Base-by-base conservation (phyloP, 1,139 yeast species). In the Saccharomycopsis hybrid region DNA sequence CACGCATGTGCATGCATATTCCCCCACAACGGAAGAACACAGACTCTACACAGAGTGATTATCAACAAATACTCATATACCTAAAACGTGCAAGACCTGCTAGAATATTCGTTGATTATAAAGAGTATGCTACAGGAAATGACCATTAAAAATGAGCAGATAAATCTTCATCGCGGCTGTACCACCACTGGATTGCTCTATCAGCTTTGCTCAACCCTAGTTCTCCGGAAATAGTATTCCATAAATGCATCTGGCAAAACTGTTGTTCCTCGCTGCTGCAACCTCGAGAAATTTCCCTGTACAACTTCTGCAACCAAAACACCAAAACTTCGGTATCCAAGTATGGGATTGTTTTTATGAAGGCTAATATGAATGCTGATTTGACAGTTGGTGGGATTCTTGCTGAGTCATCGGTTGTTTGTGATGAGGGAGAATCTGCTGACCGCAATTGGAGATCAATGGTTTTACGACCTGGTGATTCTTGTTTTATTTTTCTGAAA, bases 171-270 rank as follows among this genome's bases (percentile, higher is more conserved):
- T 28, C 31, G n/a, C 41, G 31, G 18, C 31, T 45, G 44, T 52
- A 52, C 55, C 55, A 52, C 55, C 55, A 52, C 25, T 30, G 39
- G 13, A 52, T 44, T 9, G 53, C 53, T 18, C 46, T 38, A 36
- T 52, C 55, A 7, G 51, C 51, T 32, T 40, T 46, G 18, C 35
- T 18, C 18, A 52, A 35, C n/a, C 51, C 50, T 40, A 52, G 42
- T 3, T 45, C 50, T 9, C 29, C 38, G 24, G 47, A 27, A 18
- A 52, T 50, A 2, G 44, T 42, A 5, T 41, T 35, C 55, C 55
- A 52, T 18, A 52, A 37, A 11, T 44, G 32, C 8, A 30, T 29
- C 28, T 41, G 41, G 32, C 52, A 50, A 36, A 18, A 52, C 18
- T 32, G 32, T 25, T 31, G 31, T 46, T 52, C 55, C n/a, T 3